Evolutionary conservation across 2,329 filamentous ascomycete genomes (phyloP).

Genomic region (Aspergillus hortae): DNA sequence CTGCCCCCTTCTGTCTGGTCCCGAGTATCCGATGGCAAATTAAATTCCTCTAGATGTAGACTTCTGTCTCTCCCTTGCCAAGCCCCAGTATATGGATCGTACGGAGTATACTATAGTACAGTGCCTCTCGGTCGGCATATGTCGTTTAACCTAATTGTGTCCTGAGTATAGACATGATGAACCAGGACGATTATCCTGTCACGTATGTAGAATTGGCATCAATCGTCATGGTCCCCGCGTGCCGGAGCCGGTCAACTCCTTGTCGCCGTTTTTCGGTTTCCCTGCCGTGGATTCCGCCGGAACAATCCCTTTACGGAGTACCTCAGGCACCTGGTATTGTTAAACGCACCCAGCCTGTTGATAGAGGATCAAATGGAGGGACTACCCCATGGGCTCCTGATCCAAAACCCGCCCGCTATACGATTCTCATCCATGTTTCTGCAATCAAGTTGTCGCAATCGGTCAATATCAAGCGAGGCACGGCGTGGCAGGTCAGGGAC

Average conservation of each 20-base stretch:
- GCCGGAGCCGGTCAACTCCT: neutral
- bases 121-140: neutral
- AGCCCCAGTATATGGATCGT: neutral
- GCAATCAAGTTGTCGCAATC: too few species aligned
- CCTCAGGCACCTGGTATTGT: neutral
- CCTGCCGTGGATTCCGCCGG: constrained; percentile 1
- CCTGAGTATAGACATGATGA: too few species aligned
- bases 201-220: neutral
- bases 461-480: too few species aligned
- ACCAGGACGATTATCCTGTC: too few species aligned
- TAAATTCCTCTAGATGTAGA: neutral
- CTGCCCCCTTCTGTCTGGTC: constrained; percentile 21
- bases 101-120: neutral
- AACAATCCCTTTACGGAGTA: neutral
- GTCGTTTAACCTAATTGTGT: too few species aligned
- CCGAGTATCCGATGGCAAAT: constrained; percentile 29
- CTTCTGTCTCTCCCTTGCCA: neutral
- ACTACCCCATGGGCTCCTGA: too few species aligned
- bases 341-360: neutral
- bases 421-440: too few species aligned
- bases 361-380: neutral
- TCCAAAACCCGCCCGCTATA: too few species aligned
- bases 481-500: neutral
- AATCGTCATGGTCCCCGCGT: neutral
- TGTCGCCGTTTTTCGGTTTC: constrained; percentile 5